Percentiles rank a stretch among this genome's conserved stretches.
Conservation (phyloP, 139 green algal species). For the Chlamydomonas sp. region DNA sequence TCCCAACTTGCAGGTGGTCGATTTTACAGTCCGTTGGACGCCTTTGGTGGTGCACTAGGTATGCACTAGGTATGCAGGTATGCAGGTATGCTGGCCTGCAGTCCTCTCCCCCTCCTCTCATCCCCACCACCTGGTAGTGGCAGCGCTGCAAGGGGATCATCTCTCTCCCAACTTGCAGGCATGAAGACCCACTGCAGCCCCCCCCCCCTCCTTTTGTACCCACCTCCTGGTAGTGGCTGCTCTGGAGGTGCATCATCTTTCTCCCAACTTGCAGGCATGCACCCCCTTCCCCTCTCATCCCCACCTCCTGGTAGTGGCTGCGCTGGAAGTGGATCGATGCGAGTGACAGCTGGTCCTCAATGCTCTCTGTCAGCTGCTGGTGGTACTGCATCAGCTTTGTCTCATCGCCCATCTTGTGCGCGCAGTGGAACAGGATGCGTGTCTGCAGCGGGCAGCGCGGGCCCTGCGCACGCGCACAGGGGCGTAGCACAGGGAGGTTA, state of each 20-base stretch:
- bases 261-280: too few relatives aligned
- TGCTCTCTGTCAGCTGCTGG: slow-evolving; percentile 53
- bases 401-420: slow-evolving; percentile 61
- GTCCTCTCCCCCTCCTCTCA: too few relatives aligned
- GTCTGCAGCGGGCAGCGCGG: slow-evolving; percentile 51
- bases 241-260: too few relatives aligned
- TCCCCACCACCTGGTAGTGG: slow-evolving; percentile 54
- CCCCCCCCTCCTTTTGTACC: too few relatives aligned
- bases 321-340: slow-evolving; percentile 46
- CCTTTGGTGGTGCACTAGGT: too few relatives aligned
- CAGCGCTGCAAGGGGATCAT: slow-evolving; percentile 38
- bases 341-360: slow-evolving; percentile 72
- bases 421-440: slow-evolving; percentile 68
- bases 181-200: too few relatives aligned
- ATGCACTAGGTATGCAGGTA: too few relatives aligned
- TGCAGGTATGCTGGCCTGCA: not conserved
- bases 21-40: too few relatives aligned
- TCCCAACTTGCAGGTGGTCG: too few relatives aligned
- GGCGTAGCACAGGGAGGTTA: not conserved
- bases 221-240: too few relatives aligned
- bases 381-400: slow-evolving; percentile 64
- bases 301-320: slow-evolving; percentile 54
- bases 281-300: slow-evolving; percentile 1
- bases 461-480: slow-evolving; percentile 41
- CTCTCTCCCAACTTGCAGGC: slow-evolving; percentile 63